Evolutionary conservation across 345 rosid species (phyloP).

Genomic region (Adansonia digitata): DNA sequence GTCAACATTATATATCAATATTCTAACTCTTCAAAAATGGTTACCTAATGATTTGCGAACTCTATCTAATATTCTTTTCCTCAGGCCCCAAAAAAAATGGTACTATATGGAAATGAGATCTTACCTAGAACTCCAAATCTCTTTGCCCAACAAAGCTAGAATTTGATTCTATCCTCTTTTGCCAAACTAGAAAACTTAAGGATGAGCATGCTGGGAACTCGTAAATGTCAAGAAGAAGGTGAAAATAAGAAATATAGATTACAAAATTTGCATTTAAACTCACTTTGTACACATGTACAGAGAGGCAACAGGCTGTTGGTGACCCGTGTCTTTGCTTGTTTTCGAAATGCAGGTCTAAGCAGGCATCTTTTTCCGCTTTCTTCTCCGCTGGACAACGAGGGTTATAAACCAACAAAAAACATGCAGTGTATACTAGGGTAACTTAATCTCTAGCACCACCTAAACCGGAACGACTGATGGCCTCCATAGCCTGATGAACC

Average conservation of each 20-base stretch:
- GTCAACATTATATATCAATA: constrained; percentile 24
- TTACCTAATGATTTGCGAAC: constrained; percentile 23
- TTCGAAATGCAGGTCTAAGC: constrained; percentile 17
- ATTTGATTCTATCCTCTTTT: constrained; percentile 11
- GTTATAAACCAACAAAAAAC: constrained; percentile 6
- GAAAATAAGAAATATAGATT: constrained; percentile 15
- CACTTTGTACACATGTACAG: constrained; percentile 50
- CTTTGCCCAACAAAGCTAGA: constrained; percentile 11
- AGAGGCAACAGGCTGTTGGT: constrained; percentile 13
- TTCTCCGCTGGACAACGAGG: constrained; percentile 3
- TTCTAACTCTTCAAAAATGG: constrained; percentile 38
- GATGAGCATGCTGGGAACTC: constrained; percentile 18
- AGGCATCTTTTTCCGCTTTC: constrained; percentile 1
- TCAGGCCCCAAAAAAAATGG: constrained; percentile 19
- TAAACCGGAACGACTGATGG: constrained; percentile 36
- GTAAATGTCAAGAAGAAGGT: constrained; percentile 19
- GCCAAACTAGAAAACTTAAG: constrained; percentile 21
- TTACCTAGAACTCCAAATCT: constrained; percentile 14
- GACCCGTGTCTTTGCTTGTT: constrained; percentile 19
- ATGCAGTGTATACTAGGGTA: constrained; percentile 30
- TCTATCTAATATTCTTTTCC: constrained; percentile 22
- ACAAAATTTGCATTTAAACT: constrained; percentile 34
- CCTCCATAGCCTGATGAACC: constrained; percentile 56
- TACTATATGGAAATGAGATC: constrained; percentile 13
- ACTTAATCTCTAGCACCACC: constrained; percentile 40